Evolutionary conservation across 139 green algal genomes (phyloP).

Genomic region (Chlamydomonas sp.): DNA sequence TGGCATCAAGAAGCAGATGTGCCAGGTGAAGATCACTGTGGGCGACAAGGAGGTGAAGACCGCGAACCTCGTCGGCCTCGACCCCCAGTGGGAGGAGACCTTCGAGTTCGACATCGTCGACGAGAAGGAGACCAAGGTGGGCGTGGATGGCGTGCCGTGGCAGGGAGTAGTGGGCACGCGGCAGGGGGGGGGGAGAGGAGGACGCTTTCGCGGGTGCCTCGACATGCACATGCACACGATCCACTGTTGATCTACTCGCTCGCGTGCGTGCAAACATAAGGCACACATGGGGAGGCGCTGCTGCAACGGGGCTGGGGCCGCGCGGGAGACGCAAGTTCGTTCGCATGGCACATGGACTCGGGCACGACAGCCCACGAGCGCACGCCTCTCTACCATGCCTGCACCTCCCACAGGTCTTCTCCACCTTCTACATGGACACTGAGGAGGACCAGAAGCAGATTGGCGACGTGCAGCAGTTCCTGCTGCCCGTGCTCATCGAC

Average conservation of each 20-base stretch:
- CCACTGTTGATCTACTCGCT: too few species aligned
- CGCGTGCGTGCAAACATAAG: too few species aligned
- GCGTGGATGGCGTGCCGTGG: slow-evolving; percentile 29
- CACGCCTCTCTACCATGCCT: neutral
- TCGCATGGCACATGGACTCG: neutral
- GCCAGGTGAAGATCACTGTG: slow-evolving; percentile 23
- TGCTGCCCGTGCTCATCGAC: slow-evolving; percentile 31
- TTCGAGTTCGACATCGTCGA: slow-evolving; percentile 37
- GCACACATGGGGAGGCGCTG: too few species aligned
- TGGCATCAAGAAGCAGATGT: slow-evolving; percentile 35
- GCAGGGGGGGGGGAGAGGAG: too few species aligned
- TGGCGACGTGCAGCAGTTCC: slow-evolving; percentile 39
- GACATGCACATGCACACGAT: too few species aligned
- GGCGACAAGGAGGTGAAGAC: slow-evolving; percentile 29
- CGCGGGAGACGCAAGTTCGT: too few species aligned
- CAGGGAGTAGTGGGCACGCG: slow-evolving; percentile 24
- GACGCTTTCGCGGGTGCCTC: neutral
- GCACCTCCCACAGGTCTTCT: neutral
- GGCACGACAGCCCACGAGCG: neutral
- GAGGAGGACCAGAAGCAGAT: slow-evolving; percentile 35
- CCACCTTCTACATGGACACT: slow-evolving; percentile 30
- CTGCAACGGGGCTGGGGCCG: too few species aligned
- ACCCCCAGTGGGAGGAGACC: slow-evolving; percentile 44
- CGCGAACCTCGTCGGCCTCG: slow-evolving; percentile 32
- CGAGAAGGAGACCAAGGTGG: slow-evolving; percentile 31